Evolutionary conservation across 2,329 filamentous ascomycete species (phyloP).

Genomic region (Cercospora sp.): DNA sequence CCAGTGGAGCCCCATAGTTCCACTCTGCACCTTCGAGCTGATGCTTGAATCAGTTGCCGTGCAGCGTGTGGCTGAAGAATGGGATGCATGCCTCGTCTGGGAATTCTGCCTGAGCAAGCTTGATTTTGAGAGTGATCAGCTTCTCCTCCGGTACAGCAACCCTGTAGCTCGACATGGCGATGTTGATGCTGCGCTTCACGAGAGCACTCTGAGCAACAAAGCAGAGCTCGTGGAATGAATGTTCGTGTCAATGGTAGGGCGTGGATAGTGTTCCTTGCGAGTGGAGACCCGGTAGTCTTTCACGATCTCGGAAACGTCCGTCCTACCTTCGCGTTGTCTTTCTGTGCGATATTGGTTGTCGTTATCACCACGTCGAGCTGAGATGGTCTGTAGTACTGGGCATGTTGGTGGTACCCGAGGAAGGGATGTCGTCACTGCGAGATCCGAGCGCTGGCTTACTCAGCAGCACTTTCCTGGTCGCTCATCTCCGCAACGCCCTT

Average conservation of each 20-base stretch:
- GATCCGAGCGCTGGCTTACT: background rate
- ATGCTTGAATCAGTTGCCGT: background rate
- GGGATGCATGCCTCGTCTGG: conserved; percentile 23
- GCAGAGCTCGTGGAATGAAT: background rate
- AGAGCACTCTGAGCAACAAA: background rate
- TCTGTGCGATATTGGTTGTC: background rate
- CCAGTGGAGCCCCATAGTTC: conserved; percentile 61
- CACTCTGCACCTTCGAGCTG: conserved; percentile 51
- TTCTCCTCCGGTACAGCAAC: conserved; percentile 56
- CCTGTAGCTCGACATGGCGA: conserved; percentile 46
- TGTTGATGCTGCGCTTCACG: background rate
- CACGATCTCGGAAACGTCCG: background rate
- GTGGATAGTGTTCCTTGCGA: background rate
- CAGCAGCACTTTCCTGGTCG: background rate
- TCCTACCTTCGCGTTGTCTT: background rate
- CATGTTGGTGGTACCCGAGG: background rate
- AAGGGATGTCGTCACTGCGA: background rate
- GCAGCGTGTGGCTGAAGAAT: background rate
- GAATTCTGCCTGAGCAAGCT: conserved; percentile 52
- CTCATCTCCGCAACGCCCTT: background rate
- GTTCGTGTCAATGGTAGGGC: background rate
- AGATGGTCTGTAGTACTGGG: background rate
- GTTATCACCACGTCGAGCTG: background rate
- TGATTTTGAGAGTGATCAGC: conserved; percentile 57
- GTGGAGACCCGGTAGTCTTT: background rate